Evolutionary conservation across 2,329 filamentous ascomycete genomes (phyloP), one percentile per base, ranked within the genome.

Genomic region (Pseudonectria foliicola): DNA sequence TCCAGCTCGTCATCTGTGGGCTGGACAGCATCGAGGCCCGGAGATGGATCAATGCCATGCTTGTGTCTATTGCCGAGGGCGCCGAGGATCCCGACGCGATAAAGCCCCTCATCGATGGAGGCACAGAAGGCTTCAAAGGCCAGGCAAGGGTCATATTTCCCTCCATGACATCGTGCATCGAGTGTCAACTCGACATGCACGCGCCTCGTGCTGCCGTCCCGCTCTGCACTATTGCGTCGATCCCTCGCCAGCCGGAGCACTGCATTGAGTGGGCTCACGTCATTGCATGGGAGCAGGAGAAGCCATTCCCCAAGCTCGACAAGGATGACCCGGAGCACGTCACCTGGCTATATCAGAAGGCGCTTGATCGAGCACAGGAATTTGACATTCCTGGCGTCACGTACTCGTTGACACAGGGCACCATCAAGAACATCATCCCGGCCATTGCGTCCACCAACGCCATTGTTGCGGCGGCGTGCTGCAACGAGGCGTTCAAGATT

Each of bases 181-280:
- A 98, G 67, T 98, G 92, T 56, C 92, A 98, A 56, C 77, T 98
- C 18, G 92, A 96, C 58, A 95, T 98, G 85, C 89, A 96, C 59
- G 90, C 92, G 1, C 93, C 92, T n/a, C 78, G 90, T 34, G 85
- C 88, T n/a, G 88, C 92, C 11, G 90, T 98, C 1, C 92, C 92
- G 1, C 81, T 98, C 18, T 98, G 92, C 61, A 98, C 92, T 4
- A 80, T 98, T 38, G 92, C 92, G 12, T 93, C 87, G 13, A 96
- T 98, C 48, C 92, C 92, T 8, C 84, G 92, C 11, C 92, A 98
- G 57, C 92, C 92, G 1, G 89, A 96, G 59, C 92, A 98, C 64
- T 98, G 92, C 59, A 85, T 98, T 54, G 92, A 98, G 64, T 98
- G 92, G 92, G 93, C 92, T 0, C 90, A 96, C 59, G 83, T 96